Conservation (phyloP, 768 basidiomycete genomes). For the Trichaptum fuscoviolaceum region DNA sequence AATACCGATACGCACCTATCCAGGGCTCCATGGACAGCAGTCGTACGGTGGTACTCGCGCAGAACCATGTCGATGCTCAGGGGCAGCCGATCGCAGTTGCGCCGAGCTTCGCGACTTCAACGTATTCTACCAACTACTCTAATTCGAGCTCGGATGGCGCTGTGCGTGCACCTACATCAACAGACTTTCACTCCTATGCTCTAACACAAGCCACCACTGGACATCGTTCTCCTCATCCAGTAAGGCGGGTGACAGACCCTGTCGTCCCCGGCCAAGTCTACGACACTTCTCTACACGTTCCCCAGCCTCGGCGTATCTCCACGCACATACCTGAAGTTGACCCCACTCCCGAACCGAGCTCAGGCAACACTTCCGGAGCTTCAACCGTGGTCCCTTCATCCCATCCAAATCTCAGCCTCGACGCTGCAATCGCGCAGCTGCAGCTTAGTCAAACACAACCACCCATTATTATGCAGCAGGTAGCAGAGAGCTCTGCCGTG, state of each 20-base stretch:
- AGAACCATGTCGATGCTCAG: neutral
- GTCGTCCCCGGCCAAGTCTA: neutral
- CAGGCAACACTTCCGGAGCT: neutral
- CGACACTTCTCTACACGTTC: neutral
- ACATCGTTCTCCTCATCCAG: neutral
- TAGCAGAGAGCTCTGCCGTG: neutral
- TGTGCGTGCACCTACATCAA: neutral
- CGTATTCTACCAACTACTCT: neutral
- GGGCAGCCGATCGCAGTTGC: neutral
- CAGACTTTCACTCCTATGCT: neutral
- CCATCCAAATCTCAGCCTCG: neutral
- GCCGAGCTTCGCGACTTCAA: neutral
- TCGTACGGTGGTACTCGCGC: neutral
- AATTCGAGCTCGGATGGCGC: neutral
- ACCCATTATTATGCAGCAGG: neutral
- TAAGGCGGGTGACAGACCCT: neutral
- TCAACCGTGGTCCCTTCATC: neutral
- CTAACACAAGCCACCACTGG: neutral
- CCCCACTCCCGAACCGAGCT: neutral
- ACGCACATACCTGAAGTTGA: neutral
- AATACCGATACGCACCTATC: neutral
- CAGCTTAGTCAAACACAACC: neutral
- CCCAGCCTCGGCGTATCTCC: neutral
- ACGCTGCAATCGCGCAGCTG: neutral
- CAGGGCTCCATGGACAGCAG: neutral